These are phyloP conservation scores for Leersia perrieri DNA, from an alignment of 176 grass and related monocot genomes.

Conservation along the genomic window DNA sequence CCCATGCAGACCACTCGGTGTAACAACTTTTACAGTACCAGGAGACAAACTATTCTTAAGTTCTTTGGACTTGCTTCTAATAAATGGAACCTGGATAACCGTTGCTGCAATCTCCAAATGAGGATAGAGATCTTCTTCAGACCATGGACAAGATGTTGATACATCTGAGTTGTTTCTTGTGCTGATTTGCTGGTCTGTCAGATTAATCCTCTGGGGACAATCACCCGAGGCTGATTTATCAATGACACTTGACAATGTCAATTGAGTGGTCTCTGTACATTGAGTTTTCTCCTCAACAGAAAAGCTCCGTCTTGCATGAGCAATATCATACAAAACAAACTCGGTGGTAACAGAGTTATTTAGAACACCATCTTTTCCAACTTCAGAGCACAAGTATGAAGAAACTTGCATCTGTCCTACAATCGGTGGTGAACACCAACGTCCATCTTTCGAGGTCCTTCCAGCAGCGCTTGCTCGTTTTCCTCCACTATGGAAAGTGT, in stretches of 20 bases:
- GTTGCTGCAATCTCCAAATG: slow-evolving; percentile 84
- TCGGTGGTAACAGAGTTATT: slow-evolving; percentile 69
- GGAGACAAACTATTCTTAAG: slow-evolving; percentile 31
- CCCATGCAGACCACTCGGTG: slow-evolving; percentile 74
- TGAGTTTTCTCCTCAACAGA: slow-evolving; percentile 55
- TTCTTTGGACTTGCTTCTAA: slow-evolving; percentile 45
- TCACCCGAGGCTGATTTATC: slow-evolving; percentile 14
- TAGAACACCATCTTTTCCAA: slow-evolving; percentile 56
- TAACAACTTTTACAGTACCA: slow-evolving; percentile 60
- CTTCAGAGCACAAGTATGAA: slow-evolving; percentile 81
- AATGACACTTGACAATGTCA: neutral
- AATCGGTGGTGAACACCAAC: slow-evolving; percentile 45
- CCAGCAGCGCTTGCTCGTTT: slow-evolving; percentile 57
- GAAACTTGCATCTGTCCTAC: slow-evolving; percentile 89
- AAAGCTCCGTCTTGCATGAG: slow-evolving; percentile 57
- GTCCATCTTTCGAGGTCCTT: slow-evolving; percentile 56
- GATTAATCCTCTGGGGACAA: slow-evolving; percentile 20
- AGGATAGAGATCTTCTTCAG: slow-evolving; percentile 67
- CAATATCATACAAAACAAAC: slow-evolving; percentile 81
- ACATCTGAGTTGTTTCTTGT: slow-evolving; percentile 49
- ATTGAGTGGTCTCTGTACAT: slow-evolving; percentile 41
- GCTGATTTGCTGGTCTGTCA: slow-evolving; percentile 21
- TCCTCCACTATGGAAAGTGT: slow-evolving; percentile 74
- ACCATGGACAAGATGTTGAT: slow-evolving; percentile 70
- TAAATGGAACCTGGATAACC: slow-evolving; percentile 72